These are phyloP conservation scores for Luvunga scandens DNA, from an alignment of 345 rosid species.

Conservation along the genomic window DNA sequence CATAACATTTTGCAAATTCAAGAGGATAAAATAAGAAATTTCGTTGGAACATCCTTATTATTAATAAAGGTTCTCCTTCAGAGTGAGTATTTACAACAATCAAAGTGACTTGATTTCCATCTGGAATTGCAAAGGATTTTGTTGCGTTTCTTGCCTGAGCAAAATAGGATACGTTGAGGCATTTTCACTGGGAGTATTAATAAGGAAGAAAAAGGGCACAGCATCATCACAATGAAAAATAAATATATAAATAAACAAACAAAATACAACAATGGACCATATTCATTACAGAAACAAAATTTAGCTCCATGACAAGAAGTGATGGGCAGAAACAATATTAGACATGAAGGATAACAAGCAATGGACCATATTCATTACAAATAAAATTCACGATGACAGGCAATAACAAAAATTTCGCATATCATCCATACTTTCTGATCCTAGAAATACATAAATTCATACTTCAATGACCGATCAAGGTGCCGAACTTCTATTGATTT, in stretches of 20 bases:
- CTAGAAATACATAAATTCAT: background rate
- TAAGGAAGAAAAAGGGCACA: background rate
- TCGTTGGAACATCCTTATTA: too few species aligned
- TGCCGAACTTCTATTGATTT: background rate
- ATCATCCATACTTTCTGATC: background rate
- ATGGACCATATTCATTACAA: too few species aligned
- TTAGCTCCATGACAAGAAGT: background rate
- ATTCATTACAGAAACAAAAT: background rate
- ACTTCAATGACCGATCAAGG: background rate
- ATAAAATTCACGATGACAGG: background rate
- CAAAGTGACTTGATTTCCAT: constrained; percentile 84
- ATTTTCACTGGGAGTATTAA: constrained; percentile 39
- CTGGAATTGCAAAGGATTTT: too few species aligned
- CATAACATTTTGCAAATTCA: background rate
- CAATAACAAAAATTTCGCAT: background rate
- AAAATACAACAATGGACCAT: background rate
- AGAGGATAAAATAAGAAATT: background rate
- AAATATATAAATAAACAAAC: background rate
- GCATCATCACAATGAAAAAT: too few species aligned
- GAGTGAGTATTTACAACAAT: constrained; percentile 17
- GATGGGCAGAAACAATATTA: background rate
- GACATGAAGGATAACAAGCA: too few species aligned
- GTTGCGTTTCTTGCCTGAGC: too few species aligned
- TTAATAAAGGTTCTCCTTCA: background rate
- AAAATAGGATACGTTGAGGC: too few species aligned